Base-by-base conservation (phyloP, 164 flowering plant genomes). In the Santalum album region DNA sequence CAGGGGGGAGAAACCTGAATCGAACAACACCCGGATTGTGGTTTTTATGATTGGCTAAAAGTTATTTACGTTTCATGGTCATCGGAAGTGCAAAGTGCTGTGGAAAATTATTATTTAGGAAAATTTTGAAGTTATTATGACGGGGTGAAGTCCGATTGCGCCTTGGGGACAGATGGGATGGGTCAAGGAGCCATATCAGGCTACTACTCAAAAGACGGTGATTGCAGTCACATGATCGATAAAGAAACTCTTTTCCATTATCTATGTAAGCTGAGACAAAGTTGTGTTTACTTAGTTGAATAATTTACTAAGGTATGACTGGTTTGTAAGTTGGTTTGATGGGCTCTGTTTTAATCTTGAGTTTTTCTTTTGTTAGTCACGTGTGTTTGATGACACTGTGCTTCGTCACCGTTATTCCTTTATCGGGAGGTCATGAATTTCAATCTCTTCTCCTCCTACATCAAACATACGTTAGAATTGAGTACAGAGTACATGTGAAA, bases 101-200 rank as follows among this genome's bases (percentile, higher is more conserved):
- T 20, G 34, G 51, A 32, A 55, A 49, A 40, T 17, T 29, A 22
- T 40, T 26, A 25, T 49, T 49, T 62, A 62, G 35, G 65, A 42
- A 49, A 54, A 54, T 24, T 46, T 35, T 25, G 58, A 52, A 48
- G 55, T 39, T 62, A 42, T 25, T 60, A 25, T 45, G 32, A 53
- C 45, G 12, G 27, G 47, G 43, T 27, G 19, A 53, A 35, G 45
- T 54, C 25, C 19, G 58, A 36, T 34, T 35, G 34, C 19, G 19
- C 52, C 45, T 45, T 38, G 21, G 43, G 19, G 12, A 44, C 43
- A 22, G 42, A 20, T 43, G 27, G n/a, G 21, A 23, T 22, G 23
- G 25, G 22, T 20, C 38, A 14, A 15, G 50, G 48, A 29, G 16
- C 25, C 49, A 27, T 21, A 25, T 55, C 26, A 15, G 50, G 27